Conservation (phyloP, 768 basidiomycete genomes). For the Tricholoma sp. region DNA sequence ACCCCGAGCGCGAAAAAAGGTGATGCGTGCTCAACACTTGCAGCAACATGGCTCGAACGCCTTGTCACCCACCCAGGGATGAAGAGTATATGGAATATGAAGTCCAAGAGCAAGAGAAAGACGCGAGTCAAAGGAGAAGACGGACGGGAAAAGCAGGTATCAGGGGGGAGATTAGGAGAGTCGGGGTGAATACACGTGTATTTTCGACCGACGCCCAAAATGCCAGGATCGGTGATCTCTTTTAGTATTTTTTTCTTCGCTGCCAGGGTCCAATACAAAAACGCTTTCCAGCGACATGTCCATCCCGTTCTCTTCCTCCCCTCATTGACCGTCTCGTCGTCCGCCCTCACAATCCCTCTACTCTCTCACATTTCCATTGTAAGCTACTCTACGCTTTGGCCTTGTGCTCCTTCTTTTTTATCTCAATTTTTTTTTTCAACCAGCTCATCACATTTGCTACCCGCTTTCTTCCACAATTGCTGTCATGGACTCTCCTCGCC, state of each 20-base stretch:
- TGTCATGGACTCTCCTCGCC: conserved; percentile 26
- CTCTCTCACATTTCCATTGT: conserved; percentile 9
- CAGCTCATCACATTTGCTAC: conserved; percentile 6
- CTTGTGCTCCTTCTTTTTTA: conserved; percentile 4
- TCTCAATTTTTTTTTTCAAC: background rate
- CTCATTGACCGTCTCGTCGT: conserved; percentile 22
- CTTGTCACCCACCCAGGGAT: background rate
- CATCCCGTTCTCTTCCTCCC: conserved; percentile 20
- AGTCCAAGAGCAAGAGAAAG: background rate
- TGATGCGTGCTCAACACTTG: background rate
- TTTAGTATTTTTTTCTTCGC: conserved; percentile 50
- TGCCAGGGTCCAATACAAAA: conserved; percentile 52
- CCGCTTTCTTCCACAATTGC: background rate
- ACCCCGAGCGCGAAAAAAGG: background rate
- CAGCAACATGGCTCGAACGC: background rate
- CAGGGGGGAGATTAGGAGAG: conserved; percentile 33
- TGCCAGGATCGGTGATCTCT: conserved; percentile 31
- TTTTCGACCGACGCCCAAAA: conserved; percentile 59
- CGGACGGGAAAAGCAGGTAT: conserved; percentile 12
- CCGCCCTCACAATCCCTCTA: conserved; percentile 5
- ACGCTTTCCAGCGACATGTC: conserved; percentile 26
- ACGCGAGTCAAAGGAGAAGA: conserved; percentile 3
- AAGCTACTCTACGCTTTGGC: conserved; percentile 20
- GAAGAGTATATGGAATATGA: background rate
- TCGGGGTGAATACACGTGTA: conserved; percentile 72